phyloP scores from a whole-genome alignment of 2,329 filamentous ascomycete genomes.

The Pestalotiopsis sp. region DNA sequence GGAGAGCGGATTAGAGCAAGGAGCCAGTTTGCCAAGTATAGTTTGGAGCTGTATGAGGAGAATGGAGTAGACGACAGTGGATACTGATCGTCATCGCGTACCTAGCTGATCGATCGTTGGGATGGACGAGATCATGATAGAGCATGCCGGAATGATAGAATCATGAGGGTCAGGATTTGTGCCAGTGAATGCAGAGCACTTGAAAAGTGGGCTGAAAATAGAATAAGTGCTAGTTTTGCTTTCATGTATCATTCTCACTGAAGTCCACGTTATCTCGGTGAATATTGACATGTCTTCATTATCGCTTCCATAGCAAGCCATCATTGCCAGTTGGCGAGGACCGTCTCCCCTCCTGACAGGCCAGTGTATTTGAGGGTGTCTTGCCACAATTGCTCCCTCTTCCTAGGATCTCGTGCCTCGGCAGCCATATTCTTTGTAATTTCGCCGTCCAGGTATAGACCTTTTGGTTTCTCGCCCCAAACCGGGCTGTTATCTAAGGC shows the following conservation, averaged over 20 bases:
- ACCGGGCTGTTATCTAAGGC: constrained; percentile 27
- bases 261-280: neutral
- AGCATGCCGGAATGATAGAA: neutral
- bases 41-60: constrained; percentile 18
- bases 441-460: constrained; percentile 23
- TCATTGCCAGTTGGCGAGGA: neutral
- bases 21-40: constrained; percentile 28
- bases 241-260: too few species aligned
- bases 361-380: constrained; percentile 19
- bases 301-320: neutral
- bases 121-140: neutral
- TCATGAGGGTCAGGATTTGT: neutral
- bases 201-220: neutral
- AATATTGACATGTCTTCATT: neutral
- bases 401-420: constrained; percentile 22
- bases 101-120: neutral
- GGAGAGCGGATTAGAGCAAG: constrained; percentile 23
- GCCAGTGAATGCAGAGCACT: neutral
- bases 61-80: neutral
- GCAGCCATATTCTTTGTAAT: constrained; percentile 14
- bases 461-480: constrained; percentile 21
- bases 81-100: neutral
- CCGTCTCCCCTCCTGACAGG: constrained; percentile 4
- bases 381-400: constrained; percentile 19
- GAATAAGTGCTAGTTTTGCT: neutral